phyloP scores from a whole-genome alignment of 2,329 filamentous ascomycete genomes.

The Dichotomopilus funicola region DNA sequence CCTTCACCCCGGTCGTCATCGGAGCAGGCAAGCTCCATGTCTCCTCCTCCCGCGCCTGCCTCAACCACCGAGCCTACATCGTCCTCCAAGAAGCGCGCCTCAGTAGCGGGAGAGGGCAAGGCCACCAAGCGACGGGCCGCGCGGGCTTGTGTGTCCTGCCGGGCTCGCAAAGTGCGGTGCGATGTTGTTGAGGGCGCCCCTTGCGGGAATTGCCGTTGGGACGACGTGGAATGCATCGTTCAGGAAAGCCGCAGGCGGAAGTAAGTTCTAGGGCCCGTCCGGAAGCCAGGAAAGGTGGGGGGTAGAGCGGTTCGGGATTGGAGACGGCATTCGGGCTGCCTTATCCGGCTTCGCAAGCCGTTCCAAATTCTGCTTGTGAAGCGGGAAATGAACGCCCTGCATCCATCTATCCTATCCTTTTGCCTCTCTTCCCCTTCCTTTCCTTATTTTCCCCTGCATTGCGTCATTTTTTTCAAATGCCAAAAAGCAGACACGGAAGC shows the following conservation, averaged over 20 bases:
- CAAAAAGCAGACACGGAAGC: not conserved
- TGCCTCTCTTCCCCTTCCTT: not conserved
- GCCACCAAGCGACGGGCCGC: constrained; percentile 76
- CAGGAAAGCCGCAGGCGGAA: constrained; percentile 80
- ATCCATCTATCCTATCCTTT: not conserved
- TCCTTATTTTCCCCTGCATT: constrained; percentile 1
- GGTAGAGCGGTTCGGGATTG: too few species aligned
- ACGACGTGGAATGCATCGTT: constrained; percentile 70
- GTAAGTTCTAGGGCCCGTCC: constrained; percentile 45
- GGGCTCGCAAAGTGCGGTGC: constrained; percentile 84
- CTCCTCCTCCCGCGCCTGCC: constrained; percentile 7
- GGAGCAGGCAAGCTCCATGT: constrained; percentile 7
- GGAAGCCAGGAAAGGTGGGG: too few species aligned
- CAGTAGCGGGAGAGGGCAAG: constrained; percentile 33
- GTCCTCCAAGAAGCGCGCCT: constrained; percentile 11
- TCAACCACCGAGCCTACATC: constrained; percentile 2
- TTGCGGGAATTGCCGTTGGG: constrained; percentile 80
- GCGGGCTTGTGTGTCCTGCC: constrained; percentile 82
- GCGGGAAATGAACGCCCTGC: too few species aligned
- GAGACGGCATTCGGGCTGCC: too few species aligned
- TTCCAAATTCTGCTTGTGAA: not conserved
- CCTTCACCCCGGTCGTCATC: constrained; percentile 12
- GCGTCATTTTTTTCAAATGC: constrained; percentile 19
- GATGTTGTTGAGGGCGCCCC: constrained; percentile 86
- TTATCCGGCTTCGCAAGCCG: not conserved